Evolutionary conservation across 179 eudicot genomes (phyloP).

Genomic region (Spergularia azorica): DNA sequence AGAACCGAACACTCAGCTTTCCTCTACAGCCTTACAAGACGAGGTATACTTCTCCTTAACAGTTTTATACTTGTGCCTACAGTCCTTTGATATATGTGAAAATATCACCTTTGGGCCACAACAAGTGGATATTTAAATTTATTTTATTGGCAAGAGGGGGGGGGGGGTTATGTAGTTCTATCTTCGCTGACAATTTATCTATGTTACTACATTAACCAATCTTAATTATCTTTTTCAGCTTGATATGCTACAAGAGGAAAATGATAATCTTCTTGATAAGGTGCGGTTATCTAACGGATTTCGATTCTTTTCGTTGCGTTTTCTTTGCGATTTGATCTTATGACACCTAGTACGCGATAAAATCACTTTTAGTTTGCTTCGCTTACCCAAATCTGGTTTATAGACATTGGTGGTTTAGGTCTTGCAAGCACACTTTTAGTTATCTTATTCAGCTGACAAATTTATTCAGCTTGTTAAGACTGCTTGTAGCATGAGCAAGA

Average conservation of each 20-base stretch:
- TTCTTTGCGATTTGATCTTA: background rate
- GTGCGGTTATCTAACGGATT: conserved; percentile 35
- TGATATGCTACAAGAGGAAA: conserved; percentile 98
- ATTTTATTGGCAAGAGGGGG: too few relatives aligned
- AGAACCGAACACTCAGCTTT: conserved; percentile 38
- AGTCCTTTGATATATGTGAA: background rate
- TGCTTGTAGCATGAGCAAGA: background rate
- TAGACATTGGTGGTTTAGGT: background rate
- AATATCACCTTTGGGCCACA: background rate
- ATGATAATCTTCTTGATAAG: conserved; percentile 80
- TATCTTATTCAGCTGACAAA: background rate
- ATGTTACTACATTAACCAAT: background rate
- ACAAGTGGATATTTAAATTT: background rate
- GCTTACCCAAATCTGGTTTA: background rate
- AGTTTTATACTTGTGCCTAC: background rate
- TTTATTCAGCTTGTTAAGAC: background rate
- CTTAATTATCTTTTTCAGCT: conserved; percentile 54
- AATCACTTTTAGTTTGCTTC: background rate
- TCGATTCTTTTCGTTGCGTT: background rate
- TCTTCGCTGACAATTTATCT: background rate
- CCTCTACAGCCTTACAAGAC: conserved; percentile 81
- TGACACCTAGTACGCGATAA: background rate
- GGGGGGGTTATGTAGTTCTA: background rate
- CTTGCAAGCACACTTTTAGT: background rate
- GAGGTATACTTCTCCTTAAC: conserved; percentile 54